Evolutionary conservation across 768 basidiomycete genomes (phyloP), one percentile per base, ranked within the genome.

Genomic region (Psilocybe tampanensis): DNA sequence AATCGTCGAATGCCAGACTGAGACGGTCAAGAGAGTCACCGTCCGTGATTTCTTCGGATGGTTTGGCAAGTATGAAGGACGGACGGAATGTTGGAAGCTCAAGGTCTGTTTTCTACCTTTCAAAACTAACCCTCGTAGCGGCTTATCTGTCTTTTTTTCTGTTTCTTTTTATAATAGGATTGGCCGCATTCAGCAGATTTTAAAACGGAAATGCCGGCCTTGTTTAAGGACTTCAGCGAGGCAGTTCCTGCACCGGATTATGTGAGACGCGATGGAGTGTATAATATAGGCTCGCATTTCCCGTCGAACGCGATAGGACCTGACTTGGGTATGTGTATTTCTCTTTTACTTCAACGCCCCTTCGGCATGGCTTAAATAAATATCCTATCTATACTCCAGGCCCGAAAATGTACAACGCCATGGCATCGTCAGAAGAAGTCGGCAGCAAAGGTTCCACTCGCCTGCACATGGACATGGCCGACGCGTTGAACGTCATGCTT

Each of bases 381-480:
- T 12, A 18, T 23, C 11, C n/a, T 47, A 24, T 43, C 48, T 11
- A 45, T 53, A 18, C 65, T 63, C 41, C 69, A 87, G 93, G 94
- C 2, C 95, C 95, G 1, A 97, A 96, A 74, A 90, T 95, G 92
- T 97, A 97, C 72, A 95, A 93, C 61, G 92, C 94, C 0, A 86
- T 93, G 75, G 86, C 86, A 9, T 89, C 89, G 3, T 80, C 77
- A 39, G 86, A 90, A 64, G 68, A 72, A 3, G 69, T 76, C 26
- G 89, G 89, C 3, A 90, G 86, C 66, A 88, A 90, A 64, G 94
- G 95, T 1, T 87, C 92, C 19, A 97, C 95, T 9, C 79, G 92
- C 55, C 73, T 97, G 49, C 95, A 97, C 64, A 94, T 96, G 92
- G 93, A 94, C 70, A 92, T 95, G 85, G 91, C 91, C 0, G 94